Base-by-base conservation (phyloP, 1,284 basidiomycete species). In the Tilletia caries region DNA sequence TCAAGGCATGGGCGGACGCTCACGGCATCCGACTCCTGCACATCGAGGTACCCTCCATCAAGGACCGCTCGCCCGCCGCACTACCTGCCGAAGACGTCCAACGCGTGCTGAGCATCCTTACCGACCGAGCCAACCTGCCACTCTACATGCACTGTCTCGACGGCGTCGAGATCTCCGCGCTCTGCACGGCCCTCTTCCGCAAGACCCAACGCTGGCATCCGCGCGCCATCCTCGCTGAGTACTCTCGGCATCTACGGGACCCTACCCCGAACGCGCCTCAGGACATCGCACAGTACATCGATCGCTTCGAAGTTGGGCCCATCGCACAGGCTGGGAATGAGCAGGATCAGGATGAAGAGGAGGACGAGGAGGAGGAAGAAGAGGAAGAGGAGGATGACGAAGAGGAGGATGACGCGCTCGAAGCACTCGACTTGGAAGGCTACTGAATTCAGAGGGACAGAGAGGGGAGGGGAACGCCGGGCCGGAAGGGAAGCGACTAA, bases 91-190 rank as follows among this genome's bases (percentile, higher is more conserved):
- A 81, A 68, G 74, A 76, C 27, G 80, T 79, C 3, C 75, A 73
- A 10, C 69, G 73, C 5, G 80, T 79, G 5, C 66, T 82, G 32
- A 68, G 8, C 5, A 70, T 76, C 13, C 58, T 82, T 52, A 74
- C 80, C 29, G 76, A 81, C 46, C 67, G 71, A 23, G 73, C 74
- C 50, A 76, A 77, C n/a, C 69, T 79, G 52, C 81, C 81, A 0
- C 71, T 81, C 46, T 82, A 82, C 64, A 67, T 82, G 1, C 81
- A 82, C 66, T 80, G 79, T 67, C 70, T 82, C n/a, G 81, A 82
- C 62, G 81, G 79, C 23, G 76, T 79, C 41, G 76, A 78, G 20
- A 76, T 76, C 18, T 77, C 79, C 0, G 76, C 76, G 50, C 79
- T 78, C 12, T 73, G 82, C 10, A 65, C 81, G 13, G 81, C 77